Evolutionary conservation across 768 basidiomycete genomes (phyloP).

Genomic region (Tricholomella constricta): DNA sequence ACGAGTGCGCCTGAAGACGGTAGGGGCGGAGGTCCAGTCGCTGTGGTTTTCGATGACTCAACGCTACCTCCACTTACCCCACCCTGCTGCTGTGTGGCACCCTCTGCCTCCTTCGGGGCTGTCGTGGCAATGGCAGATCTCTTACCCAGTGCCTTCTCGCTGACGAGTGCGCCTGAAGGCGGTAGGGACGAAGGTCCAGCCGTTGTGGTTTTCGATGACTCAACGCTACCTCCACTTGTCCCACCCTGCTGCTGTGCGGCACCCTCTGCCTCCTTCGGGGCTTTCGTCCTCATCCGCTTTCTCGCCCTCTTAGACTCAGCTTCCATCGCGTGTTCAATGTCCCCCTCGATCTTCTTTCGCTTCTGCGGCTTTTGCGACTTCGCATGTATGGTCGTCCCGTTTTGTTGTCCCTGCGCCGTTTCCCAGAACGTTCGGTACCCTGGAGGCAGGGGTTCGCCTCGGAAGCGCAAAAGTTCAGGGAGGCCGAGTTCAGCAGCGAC

Average conservation of each 20-base stretch:
- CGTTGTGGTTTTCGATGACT: background rate
- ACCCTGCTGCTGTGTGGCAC: background rate
- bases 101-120: background rate
- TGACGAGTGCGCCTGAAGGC: no score
- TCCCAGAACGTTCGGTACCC: slow-evolving; percentile 44
- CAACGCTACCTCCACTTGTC: background rate
- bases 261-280: background rate
- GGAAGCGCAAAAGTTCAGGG: slow-evolving; percentile 62
- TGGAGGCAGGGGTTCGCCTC: slow-evolving; percentile 41
- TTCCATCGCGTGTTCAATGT: background rate
- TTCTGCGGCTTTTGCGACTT: background rate
- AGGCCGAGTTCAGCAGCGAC: slow-evolving; percentile 56
- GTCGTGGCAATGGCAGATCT: background rate
- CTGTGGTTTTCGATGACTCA: background rate
- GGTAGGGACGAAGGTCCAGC: background rate
- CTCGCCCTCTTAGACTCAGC: background rate
- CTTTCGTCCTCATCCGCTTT: background rate
- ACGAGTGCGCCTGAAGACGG: no score
- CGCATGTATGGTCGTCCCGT: background rate
- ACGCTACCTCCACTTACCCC: background rate
- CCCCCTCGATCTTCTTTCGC: background rate
- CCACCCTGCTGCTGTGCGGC: background rate
- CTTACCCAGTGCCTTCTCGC: background rate
- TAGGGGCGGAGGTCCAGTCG: background rate
- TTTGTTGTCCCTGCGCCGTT: slow-evolving; percentile 2